phyloP scores from a whole-genome alignment of 2,329 filamentous ascomycete genomes.

The Didymella pinodella region DNA sequence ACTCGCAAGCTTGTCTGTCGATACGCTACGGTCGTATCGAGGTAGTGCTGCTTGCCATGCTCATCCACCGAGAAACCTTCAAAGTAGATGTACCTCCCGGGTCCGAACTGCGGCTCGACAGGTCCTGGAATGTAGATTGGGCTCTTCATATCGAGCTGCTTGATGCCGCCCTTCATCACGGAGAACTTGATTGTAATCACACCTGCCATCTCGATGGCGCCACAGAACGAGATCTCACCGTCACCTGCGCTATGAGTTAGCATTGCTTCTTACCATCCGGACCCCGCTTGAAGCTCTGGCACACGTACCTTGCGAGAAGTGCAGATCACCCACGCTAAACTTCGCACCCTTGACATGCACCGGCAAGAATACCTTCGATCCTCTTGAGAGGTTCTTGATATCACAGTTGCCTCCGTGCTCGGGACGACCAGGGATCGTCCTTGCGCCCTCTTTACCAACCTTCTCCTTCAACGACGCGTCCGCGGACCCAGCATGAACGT shows the following conservation, averaged over 20 bases:
- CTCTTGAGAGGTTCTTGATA: constrained; percentile 84
- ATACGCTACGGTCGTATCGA: constrained; percentile 87
- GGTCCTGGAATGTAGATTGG: constrained; percentile 88
- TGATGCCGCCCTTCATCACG: constrained; percentile 82
- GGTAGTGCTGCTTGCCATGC: constrained; percentile 85
- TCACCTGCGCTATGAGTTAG: neutral
- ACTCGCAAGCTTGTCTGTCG: constrained; percentile 79
- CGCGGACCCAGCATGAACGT: constrained; percentile 75
- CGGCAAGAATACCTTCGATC: constrained; percentile 81
- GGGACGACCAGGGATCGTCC: constrained; percentile 83
- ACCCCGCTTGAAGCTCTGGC: neutral
- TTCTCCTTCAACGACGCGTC: constrained; percentile 66
- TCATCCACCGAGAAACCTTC: constrained; percentile 92
- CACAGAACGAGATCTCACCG: constrained; percentile 73
- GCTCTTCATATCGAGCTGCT: constrained; percentile 76
- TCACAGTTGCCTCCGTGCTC: constrained; percentile 93
- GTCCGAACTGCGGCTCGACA: constrained; percentile 87
- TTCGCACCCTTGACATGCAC: constrained; percentile 88
- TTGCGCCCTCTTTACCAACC: constrained; percentile 78
- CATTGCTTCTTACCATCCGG: too few relatives aligned
- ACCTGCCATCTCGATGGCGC: constrained; percentile 92
- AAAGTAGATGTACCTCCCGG: constrained; percentile 82
- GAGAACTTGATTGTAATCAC: constrained; percentile 89
- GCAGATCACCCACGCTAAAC: constrained; percentile 87
- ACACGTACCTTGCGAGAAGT: constrained; percentile 79